Conservation (phyloP, 2,329 filamentous ascomycete species). For the Lachnellula cervina region DNA sequence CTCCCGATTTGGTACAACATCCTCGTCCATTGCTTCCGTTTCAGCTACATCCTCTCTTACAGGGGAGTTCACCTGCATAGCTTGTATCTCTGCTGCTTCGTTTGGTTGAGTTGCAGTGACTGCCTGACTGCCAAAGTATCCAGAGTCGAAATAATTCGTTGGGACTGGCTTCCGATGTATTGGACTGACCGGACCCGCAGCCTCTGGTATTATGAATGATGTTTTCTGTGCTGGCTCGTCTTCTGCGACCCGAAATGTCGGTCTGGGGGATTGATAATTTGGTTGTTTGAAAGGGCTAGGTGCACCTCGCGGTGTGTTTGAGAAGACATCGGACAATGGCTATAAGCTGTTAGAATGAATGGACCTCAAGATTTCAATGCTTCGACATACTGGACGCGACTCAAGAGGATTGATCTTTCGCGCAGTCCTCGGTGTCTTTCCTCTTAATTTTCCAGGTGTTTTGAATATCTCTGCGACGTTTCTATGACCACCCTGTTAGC, state of each 20-base stretch:
- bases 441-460: conserved; percentile 76
- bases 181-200: conserved; percentile 7
- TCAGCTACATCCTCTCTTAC: not conserved
- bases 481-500: conserved; percentile 43
- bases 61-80: conserved; percentile 7
- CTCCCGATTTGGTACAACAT: conserved; percentile 14
- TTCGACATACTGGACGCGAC: conserved; percentile 55
- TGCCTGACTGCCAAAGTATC: conserved; percentile 64
- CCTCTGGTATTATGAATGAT: conserved; percentile 15
- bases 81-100: conserved; percentile 9
- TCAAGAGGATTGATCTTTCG: conserved; percentile 56
- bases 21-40: conserved; percentile 10
- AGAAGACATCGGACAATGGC: conserved; percentile 58
- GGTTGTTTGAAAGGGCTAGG: conserved; percentile 37
- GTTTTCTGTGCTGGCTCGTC: conserved; percentile 45
- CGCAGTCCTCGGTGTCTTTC: conserved; percentile 71
- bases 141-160: conserved; percentile 50
- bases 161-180: conserved; percentile 30
- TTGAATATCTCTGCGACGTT: conserved; percentile 96
- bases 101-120: conserved; percentile 19
- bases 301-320: conserved; percentile 49
- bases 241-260: conserved; percentile 55
- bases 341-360: conserved; percentile 31
- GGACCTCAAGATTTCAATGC: not conserved
- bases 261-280: conserved; percentile 29